phyloP scores from a whole-genome alignment of 768 basidiomycete genomes.

The Auriscalpium vulgare region DNA sequence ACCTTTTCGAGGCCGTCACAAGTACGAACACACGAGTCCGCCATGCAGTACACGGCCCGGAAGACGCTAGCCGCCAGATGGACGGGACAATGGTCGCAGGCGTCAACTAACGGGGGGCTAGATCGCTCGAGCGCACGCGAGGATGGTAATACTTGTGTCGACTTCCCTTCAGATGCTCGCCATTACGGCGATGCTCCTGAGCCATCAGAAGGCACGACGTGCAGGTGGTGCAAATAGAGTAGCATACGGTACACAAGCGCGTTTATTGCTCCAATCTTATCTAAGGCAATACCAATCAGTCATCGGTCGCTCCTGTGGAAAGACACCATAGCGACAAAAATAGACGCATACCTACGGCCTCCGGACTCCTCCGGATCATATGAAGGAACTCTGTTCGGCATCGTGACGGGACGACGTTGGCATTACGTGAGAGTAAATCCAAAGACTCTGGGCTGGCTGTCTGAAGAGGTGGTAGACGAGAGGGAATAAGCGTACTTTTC shows the following conservation, averaged over 20 bases:
- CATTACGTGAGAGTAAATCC: too few species aligned
- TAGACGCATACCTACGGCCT: too few species aligned
- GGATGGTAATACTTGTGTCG: conserved; percentile 1
- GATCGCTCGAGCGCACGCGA: conserved; percentile 5
- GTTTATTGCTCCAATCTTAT: not conserved
- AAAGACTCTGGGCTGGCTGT: too few species aligned
- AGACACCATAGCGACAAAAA: not conserved
- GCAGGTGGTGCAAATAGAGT: not conserved
- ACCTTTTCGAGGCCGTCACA: conserved; percentile 3
- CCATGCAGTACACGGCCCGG: not conserved
- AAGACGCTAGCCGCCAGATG: not conserved
- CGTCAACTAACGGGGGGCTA: conserved; percentile 3
- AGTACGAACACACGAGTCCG: not conserved
- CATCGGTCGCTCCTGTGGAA: not conserved
- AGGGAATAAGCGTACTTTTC: not conserved
- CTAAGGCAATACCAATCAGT: not conserved
- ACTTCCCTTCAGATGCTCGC: conserved; percentile 9
- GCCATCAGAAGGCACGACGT: conserved; percentile 3
- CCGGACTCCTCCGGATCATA: too few species aligned
- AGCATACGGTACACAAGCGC: not conserved
- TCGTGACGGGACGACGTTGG: too few species aligned
- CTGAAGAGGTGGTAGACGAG: not conserved
- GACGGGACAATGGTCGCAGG: not conserved
- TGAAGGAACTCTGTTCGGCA: too few species aligned
- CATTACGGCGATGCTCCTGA: conserved; percentile 2